Base-by-base conservation (phyloP, 805 yeast species). In the Cyberlindnera mrakii region DNA sequence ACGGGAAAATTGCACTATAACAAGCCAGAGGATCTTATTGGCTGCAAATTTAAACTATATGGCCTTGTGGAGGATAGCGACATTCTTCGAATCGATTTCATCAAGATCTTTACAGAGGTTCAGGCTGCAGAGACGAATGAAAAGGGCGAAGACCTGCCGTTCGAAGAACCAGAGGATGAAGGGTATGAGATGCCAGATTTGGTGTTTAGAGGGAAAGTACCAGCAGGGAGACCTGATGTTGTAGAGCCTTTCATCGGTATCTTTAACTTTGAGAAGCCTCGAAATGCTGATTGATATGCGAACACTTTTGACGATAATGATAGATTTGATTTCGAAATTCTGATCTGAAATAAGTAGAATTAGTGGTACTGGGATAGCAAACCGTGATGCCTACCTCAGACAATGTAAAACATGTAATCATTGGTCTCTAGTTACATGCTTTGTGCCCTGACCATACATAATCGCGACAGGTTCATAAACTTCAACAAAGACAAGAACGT, bases 211-310 rank as follows among this genome's bases (percentile, higher is more conserved):
- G 80, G 78, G 0, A 66, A 63, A 40, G 74, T 75, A 41, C 79
- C 80, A 1, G 75, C 71, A 43, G 77, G 79, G 10, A 66, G 69
- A 39, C 78, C 78, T 2, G 78, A 74, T 42, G 63, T 60, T 17
- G 66, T 73, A 20, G 77, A 73, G 50, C 79, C 80, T 5, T 75
- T 74, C 46, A 74, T 75, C 35, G 80, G 80, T 1, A 74, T 75
- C 11, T 73, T 75, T 48, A 71, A 73, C 34, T 75, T 75, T 52
- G 80, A 75, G 45, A 50, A 42, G 18, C 50, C 56, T 3, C 47
- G 54, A 32, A 36, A 38, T 9, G 39, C 27, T 23, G 27, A 23
- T 23, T 23, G 27, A 23, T 23, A 10, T 31, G 27, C 9, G 19
- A 10, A 35, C 23, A 35, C 20, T 30, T 25, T 20, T 13, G 15